Evolutionary conservation across 768 basidiomycete genomes (phyloP), one percentile per base, ranked within the genome.

Genomic region (Boletus pseudo-olivaceus): DNA sequence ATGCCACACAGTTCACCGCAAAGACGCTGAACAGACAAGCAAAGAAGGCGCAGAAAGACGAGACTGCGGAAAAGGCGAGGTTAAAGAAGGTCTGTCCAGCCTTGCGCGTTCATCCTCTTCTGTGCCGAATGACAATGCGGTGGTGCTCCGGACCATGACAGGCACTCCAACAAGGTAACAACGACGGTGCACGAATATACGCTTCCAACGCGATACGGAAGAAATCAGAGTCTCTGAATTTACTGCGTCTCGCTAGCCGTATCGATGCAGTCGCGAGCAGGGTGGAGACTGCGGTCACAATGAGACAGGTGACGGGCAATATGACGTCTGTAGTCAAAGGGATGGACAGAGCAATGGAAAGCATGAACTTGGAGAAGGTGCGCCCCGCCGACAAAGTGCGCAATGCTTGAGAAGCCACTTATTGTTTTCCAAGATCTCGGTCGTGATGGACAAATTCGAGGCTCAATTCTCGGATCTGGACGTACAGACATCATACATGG

Each of bases 401-500:
- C 43, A 15, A 32, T 14, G 42, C 14, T 45, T 29, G 38, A 40
- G 19, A 23, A 50, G 20, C 15, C 20, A 14, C 35, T 34, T 35
- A 49, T 32, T 8, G 12, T 47, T 34, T 46, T 32, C 17, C 39
- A 68, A 98, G 96, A 98, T 99, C 66, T 96, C 97, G 12, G 72
- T 92, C 51, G 93, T 99, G 33, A 98, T 99, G 97, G 97, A 98
- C 76, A 98, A 94, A 75, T 99, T 99, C 73, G 97, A 99, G 71
- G 60, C 85, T 6, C 96, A 98, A 62, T 98, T 98, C 75, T 79
- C 92, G 35, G 97, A 98, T 70, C 83, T 99, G 19, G 97, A 98
- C 67, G 97, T 99, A 7, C 96, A 98, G 71, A 96, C 97, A 17
- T 89, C 87, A 6, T 95, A 96, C 73, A 96, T 99, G 93, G 97